Base-by-base conservation (phyloP, 495 filamentous ascomycete genomes). In the Daldinia bambusicola region DNA sequence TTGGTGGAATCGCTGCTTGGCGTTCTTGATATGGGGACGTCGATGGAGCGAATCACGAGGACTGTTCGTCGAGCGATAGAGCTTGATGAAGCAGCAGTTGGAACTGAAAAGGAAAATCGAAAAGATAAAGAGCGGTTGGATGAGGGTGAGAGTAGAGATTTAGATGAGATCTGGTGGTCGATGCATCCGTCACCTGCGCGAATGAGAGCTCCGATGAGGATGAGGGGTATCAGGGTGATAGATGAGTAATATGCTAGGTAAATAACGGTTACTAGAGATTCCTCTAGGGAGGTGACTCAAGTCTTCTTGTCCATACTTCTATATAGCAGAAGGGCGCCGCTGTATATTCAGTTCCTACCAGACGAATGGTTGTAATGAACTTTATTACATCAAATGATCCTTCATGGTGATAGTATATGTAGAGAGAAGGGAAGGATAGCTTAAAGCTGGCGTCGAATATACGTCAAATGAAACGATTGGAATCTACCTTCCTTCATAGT, bases 141-240 rank as follows among this genome's bases (percentile, higher is more conserved):
- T 3, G 16, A 22, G 32, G 14, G 4, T 6, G 14, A 20, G 13
- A n/a, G n/a, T n/a, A n/a, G n/a, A n/a, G 18, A 3, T 0, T 26
- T 40, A 7, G 55, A 57, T 22, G 55, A 57, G 1, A 57, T 57
- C 6, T 57, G 55, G 34, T 57, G 55, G 55, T 57, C 55, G 34
- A 40, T 57, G 36, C 55, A 57, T 57, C 34, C 55, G 34, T 57
- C 55, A 0, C 55, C 55, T 40, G 55, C 32, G 8, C 31, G 36
- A 14, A 16, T 57, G 34, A 37, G 55, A 18, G 55, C 32, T 1
- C 31, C 10, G 7, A 16, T 57, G n/a, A 37, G 55, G 36, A 57
- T 32, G 55, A 57, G 55, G 32, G n/a, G 55, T 6, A 45, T 45
- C 3, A 14, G 41, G 7, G 3, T 6, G 2, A 16, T 45, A 16